Evolutionary conservation across 139 green algal species (phyloP).

Genomic region (Spirogloea muscicola): DNA sequence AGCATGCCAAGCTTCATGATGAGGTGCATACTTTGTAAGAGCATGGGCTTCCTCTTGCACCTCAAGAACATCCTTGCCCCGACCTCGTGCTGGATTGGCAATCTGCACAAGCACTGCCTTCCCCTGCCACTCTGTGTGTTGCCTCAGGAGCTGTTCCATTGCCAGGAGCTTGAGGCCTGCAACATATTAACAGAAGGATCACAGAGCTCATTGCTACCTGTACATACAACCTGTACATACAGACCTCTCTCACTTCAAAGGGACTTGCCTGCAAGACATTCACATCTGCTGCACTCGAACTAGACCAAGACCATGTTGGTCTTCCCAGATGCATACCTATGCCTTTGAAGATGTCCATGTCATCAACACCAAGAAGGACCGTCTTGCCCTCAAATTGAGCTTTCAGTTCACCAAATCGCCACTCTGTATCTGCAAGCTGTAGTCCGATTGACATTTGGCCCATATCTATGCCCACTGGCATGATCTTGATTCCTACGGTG

Average conservation of each 20-base stretch:
- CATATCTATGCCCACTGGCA: conserved; percentile 89
- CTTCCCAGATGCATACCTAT: conserved; percentile 57
- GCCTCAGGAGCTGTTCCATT: conserved; percentile 78
- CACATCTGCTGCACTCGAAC: no score
- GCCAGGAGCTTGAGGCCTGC: conserved; percentile 70
- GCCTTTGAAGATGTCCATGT: conserved; percentile 97
- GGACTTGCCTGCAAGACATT: no score
- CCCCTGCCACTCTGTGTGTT: conserved; percentile 80
- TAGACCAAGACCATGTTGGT: no score
- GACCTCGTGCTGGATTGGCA: conserved; percentile 48
- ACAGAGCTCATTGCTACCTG: no score
- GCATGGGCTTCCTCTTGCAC: conserved; percentile 64
- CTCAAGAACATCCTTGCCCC: conserved; percentile 57
- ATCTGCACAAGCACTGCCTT: conserved; percentile 85
- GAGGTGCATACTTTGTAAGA: conserved; percentile 22
- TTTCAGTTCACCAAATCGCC: conserved; percentile 82
- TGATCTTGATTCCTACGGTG: conserved; percentile 94
- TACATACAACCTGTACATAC: no score
- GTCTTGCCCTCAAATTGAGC: conserved; percentile 65
- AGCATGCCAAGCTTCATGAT: no score
- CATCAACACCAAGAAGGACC: conserved; percentile 87
- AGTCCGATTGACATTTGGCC: conserved; percentile 75
- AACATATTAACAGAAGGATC: no score
- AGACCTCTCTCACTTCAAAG: no score
- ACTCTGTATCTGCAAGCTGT: conserved; percentile 80